A percentile compares a stretch with the other conserved stretches of the same genome.
Conservation (phyloP, 1,139 yeast species). For the Blastobotrys arbuscula region DNA sequence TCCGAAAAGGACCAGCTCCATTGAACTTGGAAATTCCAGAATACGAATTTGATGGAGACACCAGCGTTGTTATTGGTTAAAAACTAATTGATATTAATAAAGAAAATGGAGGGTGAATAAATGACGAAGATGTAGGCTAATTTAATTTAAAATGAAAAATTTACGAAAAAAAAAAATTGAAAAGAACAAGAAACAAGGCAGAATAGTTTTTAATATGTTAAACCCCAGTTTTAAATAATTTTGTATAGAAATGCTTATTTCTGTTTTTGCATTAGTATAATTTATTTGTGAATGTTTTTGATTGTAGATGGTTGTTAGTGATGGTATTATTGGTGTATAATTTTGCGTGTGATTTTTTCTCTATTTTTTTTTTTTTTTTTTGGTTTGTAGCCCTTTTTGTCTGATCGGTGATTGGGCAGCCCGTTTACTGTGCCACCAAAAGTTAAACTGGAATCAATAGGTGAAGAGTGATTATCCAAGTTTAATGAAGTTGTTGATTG, state of each 20-base stretch:
- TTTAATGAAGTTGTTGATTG: too few species aligned
- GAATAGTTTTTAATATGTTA: background rate
- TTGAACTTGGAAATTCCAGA: slow-evolving; percentile 94
- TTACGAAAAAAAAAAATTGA: background rate
- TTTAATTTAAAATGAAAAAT: background rate
- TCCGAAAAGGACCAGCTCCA: slow-evolving; percentile 99
- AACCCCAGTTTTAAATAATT: background rate
- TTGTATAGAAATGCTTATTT: slow-evolving; percentile 1
- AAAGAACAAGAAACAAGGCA: background rate
- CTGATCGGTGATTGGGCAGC: too few species aligned
- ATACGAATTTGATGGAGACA: slow-evolving; percentile 74
- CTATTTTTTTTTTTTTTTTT: too few species aligned
- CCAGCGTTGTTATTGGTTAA: slow-evolving; percentile 70
- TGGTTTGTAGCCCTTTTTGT: too few species aligned
- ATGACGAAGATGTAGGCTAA: background rate
- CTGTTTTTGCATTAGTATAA: background rate
- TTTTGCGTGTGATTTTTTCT: too few species aligned
- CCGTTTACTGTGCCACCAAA: too few species aligned
- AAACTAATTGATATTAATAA: slow-evolving; percentile 1
- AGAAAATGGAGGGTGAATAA: background rate
- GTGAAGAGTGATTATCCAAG: too few species aligned
- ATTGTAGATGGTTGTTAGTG: background rate
- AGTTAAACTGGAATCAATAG: too few species aligned
- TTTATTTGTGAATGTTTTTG: background rate
- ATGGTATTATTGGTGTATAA: background rate